Base-by-base conservation (phyloP, 2,329 filamentous ascomycete genomes). In the Ascocoryne sarcoides region DNA sequence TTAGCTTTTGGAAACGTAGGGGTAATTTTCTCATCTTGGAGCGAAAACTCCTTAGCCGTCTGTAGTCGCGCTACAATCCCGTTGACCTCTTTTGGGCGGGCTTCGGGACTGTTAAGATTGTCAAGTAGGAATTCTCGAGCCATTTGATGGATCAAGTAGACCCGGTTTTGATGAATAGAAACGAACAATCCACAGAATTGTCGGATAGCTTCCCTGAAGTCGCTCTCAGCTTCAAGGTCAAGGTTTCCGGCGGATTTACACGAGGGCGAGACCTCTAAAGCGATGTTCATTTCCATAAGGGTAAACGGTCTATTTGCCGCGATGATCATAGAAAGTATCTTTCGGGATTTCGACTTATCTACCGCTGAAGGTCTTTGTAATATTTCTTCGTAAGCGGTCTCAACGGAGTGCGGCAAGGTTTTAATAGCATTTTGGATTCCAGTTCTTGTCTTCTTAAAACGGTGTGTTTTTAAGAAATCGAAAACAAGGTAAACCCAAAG, bases 71-170 rank as follows among this genome's bases (percentile, higher is more conserved):
- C n/a, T n/a, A n/a, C n/a, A n/a, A n/a, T n/a, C n/a, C n/a, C n/a
- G n/a, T n/a, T n/a, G n/a, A n/a, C n/a, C n/a, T n/a, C n/a, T n/a
- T n/a, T n/a, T n/a, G n/a, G n/a, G 16, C 29, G 16, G 16, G 5
- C 29, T 5, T 5, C 5, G 12, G 5, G 5, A 5, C 12, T 15
- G 12, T 31, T 4, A n/a, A 5, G 12, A 12, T 31, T 12, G 16
- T 12, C 37, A 17, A 36, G 17, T 7, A 41, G 23, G 42, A 58
- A 64, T 5, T 64, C 60, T 49, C 62, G 63, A 3, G 52, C 54
- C 10, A 60, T 60, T 36, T 61, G 56, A 46, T 64, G 62, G 16
- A 65, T 53, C 9, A 64, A 49, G 23, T 57, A 59, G n/a, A 64
- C 57, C 36, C 34, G 43, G 15, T n/a, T 4, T 36, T 44, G 21